Evolutionary conservation across 306 rosid genomes (phyloP).

Genomic region (Fragaria nilgerrensis): DNA sequence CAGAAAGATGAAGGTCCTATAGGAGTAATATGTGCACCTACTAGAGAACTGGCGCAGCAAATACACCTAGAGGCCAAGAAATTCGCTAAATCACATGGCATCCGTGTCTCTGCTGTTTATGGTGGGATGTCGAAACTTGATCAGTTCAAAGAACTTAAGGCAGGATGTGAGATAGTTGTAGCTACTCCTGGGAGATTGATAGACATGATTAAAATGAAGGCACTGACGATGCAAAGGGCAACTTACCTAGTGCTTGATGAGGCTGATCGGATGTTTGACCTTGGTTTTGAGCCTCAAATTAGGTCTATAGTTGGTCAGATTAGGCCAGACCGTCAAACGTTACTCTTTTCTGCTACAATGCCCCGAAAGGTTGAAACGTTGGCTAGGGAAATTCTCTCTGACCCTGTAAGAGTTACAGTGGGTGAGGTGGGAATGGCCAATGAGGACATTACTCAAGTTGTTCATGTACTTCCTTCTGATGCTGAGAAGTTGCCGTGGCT

Average conservation of each 20-base stretch:
- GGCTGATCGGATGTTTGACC: slow-evolving; percentile 99
- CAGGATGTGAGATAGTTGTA: slow-evolving; percentile 93
- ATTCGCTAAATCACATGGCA: slow-evolving; percentile 72
- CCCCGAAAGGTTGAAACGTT: slow-evolving; percentile 87
- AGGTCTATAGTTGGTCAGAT: slow-evolving; percentile 97
- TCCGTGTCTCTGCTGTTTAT: slow-evolving; percentile 85
- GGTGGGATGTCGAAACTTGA: slow-evolving; percentile 99
- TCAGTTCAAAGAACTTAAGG: slow-evolving; percentile 94
- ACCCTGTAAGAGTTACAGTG: slow-evolving; percentile 87
- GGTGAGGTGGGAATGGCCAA: slow-evolving; percentile 99
- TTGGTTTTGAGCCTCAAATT: slow-evolving; percentile 98
- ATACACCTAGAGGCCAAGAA: slow-evolving; percentile 84
- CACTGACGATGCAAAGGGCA: slow-evolving; percentile 76
- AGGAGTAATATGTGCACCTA: slow-evolving; percentile 97
- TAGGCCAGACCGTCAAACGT: slow-evolving; percentile 96
- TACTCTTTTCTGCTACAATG: slow-evolving; percentile 97
- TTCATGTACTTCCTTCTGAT: slow-evolving; percentile 84
- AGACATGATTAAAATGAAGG: slow-evolving; percentile 93
- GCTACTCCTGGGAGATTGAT: slow-evolving; percentile 98
- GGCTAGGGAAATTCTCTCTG: slow-evolving; percentile 90
- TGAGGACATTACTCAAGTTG: slow-evolving; percentile 97
- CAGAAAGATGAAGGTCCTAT: slow-evolving; percentile 98
- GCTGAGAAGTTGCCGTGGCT: slow-evolving; percentile 90
- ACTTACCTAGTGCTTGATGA: slow-evolving; percentile 96
- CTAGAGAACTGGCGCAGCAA: slow-evolving; percentile 94